Percentiles rank a stretch among this genome's conserved stretches.
phyloP scores from a whole-genome alignment of 2,329 filamentous ascomycete genomes.

The Teratosphaeria nubilosa region DNA sequence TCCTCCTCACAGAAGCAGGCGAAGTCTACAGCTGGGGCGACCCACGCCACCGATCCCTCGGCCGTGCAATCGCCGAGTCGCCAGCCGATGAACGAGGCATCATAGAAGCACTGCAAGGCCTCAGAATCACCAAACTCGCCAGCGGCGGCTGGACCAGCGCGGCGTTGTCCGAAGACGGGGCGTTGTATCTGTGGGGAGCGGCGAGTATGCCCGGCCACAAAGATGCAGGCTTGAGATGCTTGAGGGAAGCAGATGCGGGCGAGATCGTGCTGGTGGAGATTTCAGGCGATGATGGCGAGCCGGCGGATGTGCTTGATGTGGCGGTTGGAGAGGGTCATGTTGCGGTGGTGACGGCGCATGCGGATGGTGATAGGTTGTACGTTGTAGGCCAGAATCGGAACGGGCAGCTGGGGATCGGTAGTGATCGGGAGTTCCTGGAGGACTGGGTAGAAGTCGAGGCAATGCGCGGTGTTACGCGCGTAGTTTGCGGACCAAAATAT shows the following conservation, averaged over 20 bases:
- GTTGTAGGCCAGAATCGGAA: slow-evolving; percentile 48
- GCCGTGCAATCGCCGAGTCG: slow-evolving; percentile 34
- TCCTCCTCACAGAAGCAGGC: slow-evolving; percentile 26
- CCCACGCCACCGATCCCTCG: slow-evolving; percentile 49
- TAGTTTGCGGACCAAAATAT: slow-evolving; percentile 17
- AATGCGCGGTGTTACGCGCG: slow-evolving; percentile 2
- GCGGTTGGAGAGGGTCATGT: slow-evolving; percentile 50
- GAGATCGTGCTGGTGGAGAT: slow-evolving; percentile 23
- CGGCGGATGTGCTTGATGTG: slow-evolving; percentile 43
- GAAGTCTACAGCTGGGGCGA: slow-evolving; percentile 45
- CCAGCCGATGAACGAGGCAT: slow-evolving; percentile 38
- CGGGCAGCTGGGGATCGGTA: slow-evolving; percentile 46
- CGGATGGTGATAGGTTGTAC: slow-evolving; percentile 35
- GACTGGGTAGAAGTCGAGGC: slow-evolving; percentile 18
- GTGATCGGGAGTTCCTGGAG: slow-evolving; percentile 9
- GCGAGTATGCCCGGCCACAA: slow-evolving; percentile 15
- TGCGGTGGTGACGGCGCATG: slow-evolving; percentile 43
- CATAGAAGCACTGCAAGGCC: slow-evolving; percentile 41
- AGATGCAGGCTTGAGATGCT: slow-evolving; percentile 8
- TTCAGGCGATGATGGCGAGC: slow-evolving; percentile 31
- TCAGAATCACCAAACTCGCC: slow-evolving; percentile 45
- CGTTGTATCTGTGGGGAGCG: slow-evolving; percentile 53
- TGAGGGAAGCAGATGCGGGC: slow-evolving; percentile 12
- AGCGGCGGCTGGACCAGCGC: slow-evolving; percentile 47
- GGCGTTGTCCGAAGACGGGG: slow-evolving; percentile 47